Base-by-base conservation (phyloP, 768 basidiomycete species). In the Lactarius sp. region DNA sequence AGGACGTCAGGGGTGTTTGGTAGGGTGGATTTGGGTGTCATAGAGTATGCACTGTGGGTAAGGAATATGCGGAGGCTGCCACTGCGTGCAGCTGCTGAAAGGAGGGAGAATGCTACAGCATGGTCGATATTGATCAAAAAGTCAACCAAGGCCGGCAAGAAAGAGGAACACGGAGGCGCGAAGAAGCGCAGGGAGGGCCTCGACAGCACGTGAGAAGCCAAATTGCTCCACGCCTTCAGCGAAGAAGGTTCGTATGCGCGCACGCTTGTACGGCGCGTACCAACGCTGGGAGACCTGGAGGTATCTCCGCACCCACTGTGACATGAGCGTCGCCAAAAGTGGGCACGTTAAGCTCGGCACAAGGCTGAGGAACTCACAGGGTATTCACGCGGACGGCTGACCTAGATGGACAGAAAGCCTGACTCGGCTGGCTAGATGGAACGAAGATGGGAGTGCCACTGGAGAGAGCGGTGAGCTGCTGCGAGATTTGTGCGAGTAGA, bases 221-320 rank as follows among this genome's bases (percentile, higher is more conserved):
- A 27, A 27, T 27, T 27, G 27, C 27, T 27, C 27, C 27, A 27
- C 27, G 27, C 27, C 27, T 27, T 27, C 27, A 27, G 27, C 27
- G 27, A 27, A 27, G 27, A 27, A 27, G 27, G 27, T 27, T 27
- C 3, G 27, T 53, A 68, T 66, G 18, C 60, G 59, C 3, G 59
- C 65, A 16, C 65, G 65, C 37, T 68, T 61, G 50, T 60, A 61
- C 14, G 66, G 60, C 8, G 60, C 57, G 22, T 55, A 53, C 56
- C 57, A 62, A 18, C 50, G 61, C 22, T 56, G 61, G n/a, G 66
- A 46, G 34, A 49, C 51, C 12, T 67, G 61, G 42, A 59, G 50
- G 50, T 68, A 68, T 31, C 54, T 58, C 36, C 66, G 60, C 22
- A 57, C 66, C 66, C 66, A 66, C 37, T 66, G 65, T 44, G 66